phyloP scores from a whole-genome alignment of 2,329 filamentous ascomycete genomes.

The Fusarium cyanostomum region DNA sequence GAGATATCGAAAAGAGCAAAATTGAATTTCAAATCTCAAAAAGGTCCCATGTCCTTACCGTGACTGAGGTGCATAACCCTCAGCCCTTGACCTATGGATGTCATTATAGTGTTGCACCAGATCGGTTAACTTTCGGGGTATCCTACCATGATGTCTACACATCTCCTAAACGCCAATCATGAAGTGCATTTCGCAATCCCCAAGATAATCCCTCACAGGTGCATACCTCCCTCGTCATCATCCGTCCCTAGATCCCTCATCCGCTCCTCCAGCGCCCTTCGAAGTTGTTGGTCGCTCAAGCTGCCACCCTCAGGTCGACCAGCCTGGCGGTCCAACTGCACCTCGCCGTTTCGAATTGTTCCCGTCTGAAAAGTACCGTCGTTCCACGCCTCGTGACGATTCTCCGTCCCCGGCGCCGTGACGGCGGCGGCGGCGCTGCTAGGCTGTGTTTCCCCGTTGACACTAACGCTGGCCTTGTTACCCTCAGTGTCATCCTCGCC shows the following conservation, averaged over 20 bases:
- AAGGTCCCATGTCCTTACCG: not conserved
- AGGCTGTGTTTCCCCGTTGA: constrained; percentile 31
- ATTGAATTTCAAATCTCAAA: constrained; percentile 23
- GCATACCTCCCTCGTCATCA: constrained; percentile 66
- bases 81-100: not conserved
- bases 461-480: constrained; percentile 9
- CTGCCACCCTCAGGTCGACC: constrained; percentile 53
- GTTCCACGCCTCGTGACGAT: constrained; percentile 60
- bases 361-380: constrained; percentile 73
- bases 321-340: constrained; percentile 54
- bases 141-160: constrained; percentile 29
- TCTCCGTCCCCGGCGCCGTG: constrained; percentile 13
- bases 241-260: constrained; percentile 57
- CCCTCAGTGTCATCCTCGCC: constrained; percentile 30
- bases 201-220: constrained; percentile 56
- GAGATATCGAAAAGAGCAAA: constrained; percentile 36
- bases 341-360: constrained; percentile 60
- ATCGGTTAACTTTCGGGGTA: constrained; percentile 33
- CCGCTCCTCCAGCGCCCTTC: constrained; percentile 63
- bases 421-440: not conserved
- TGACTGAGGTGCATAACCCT: constrained; percentile 2
- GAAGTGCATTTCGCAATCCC: constrained; percentile 9
- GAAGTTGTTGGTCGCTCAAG: constrained; percentile 67
- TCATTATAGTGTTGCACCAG: not conserved
- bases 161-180: constrained; percentile 41